A percentile compares a stretch with the other conserved stretches of the same genome.
Conservation (phyloP, 805 yeast species). For the Yarrowia yakushimensis region DNA sequence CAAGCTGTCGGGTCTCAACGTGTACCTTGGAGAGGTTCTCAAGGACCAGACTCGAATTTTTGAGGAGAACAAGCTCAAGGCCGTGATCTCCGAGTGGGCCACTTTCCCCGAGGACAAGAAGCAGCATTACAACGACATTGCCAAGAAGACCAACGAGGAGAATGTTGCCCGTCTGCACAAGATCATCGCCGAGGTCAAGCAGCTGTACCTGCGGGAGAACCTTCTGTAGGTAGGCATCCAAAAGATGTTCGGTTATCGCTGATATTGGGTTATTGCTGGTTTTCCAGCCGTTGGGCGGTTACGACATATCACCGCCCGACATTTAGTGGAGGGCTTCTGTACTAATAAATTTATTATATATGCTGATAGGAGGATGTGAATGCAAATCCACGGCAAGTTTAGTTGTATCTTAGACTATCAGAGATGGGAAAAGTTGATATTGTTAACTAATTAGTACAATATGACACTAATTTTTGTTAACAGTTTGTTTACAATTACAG, state of each 20-base stretch:
- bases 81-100: not conserved
- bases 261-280: no score
- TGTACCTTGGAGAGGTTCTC: not conserved
- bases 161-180: constrained; percentile 36
- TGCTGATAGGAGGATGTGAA: no score
- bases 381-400: no score
- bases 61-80: not conserved
- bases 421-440: no score
- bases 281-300: not conserved
- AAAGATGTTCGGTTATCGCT: no score
- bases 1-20: constrained; percentile 18
- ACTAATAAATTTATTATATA: not conserved
- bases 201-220: not conserved
- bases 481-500: no score
- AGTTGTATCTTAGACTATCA: no score
- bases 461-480: no score
- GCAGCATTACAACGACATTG: not conserved
- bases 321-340: not conserved
- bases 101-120: not conserved
- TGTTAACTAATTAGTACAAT: no score
- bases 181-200: not conserved
- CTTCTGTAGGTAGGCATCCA: not conserved
- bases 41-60: not conserved
- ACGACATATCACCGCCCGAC: not conserved
- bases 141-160: constrained; percentile 14